Base-by-base conservation (phyloP, 2,329 filamentous ascomycete genomes). In the Xylariaceae sp. region DNA sequence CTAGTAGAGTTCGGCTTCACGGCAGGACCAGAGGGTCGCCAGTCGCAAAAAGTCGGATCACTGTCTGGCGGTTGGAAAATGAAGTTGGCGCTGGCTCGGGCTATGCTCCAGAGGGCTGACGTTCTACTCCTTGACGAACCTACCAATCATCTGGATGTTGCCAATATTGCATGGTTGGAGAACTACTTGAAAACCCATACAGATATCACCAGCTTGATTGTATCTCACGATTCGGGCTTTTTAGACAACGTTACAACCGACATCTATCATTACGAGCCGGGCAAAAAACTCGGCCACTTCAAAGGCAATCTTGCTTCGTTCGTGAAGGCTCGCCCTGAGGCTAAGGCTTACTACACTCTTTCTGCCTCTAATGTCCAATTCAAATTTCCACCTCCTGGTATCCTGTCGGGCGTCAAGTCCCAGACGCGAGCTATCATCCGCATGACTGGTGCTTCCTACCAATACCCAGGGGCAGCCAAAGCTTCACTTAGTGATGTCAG, bases 21-120 rank as follows among this genome's bases (percentile, higher is more conserved):
- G 19, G 74, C 88, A 57, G 92, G 92, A 2, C 90, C 91, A 0
- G 88, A 94, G 62, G 94, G 92, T 55, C 85, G 90, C 56, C 94
- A 97, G 72, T 81, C 86, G 5, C 85, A 96, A 70, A 89, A 87
- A 65, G 94, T 99, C 55, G 94, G 94, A 63, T 96, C 92, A 18
- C 76, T 99, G 34, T 97, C 94, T 41, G 94, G 94, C 74, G 94
- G 94, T 70, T 99, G 94, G 94, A 97, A 97, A 83, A 99, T 99
- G 94, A 99, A 99, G 84, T 78, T 99, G 57, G 94, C 94, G 61
- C 76, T 99, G 71, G 94, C 94, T 49, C 85, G 94, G 66, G 94
- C 94, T 60, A 97, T 99, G 92, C 81, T 99, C 67, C 89, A 94
- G 80, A 88, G 86, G 68, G 92, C 94, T n/a, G 94, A 99, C 70